Conservation (phyloP, 2,329 filamentous ascomycete genomes). For the Thelonectria discophora region DNA sequence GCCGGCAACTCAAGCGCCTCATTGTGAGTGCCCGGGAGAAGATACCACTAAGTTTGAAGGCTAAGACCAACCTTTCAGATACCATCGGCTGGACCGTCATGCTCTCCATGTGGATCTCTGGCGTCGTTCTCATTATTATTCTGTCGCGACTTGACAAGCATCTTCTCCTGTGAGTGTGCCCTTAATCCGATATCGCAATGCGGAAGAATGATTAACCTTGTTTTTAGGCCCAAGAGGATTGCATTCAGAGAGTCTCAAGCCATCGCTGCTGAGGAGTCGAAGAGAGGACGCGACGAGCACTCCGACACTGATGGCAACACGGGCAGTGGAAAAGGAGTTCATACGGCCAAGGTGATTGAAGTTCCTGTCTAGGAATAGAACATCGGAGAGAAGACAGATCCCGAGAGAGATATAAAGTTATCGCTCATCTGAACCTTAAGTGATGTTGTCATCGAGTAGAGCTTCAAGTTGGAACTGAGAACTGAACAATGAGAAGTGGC, state of each 20-base stretch:
- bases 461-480: background rate
- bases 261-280: background rate
- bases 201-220: background rate
- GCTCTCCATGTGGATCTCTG: constrained; percentile 18
- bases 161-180: background rate
- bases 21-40: constrained; percentile 12
- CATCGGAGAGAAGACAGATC: background rate
- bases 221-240: background rate
- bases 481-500: background rate
- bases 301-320: constrained; percentile 7
- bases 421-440: too few relatives aligned
- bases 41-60: background rate
- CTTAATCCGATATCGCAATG: accelerated
- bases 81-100: constrained; percentile 16
- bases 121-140: constrained; percentile 6
- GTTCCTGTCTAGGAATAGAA: background rate
- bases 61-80: background rate
- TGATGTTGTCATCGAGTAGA: too few relatives aligned
- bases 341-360: background rate
- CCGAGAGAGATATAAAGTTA: too few relatives aligned
- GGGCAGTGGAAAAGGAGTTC: background rate
- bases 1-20: constrained; percentile 19
- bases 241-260: background rate
- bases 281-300: background rate
- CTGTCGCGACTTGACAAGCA: constrained; percentile 14